Conservation (phyloP, 2,329 filamentous ascomycete species). For the Pestalotiopsis sp. region DNA sequence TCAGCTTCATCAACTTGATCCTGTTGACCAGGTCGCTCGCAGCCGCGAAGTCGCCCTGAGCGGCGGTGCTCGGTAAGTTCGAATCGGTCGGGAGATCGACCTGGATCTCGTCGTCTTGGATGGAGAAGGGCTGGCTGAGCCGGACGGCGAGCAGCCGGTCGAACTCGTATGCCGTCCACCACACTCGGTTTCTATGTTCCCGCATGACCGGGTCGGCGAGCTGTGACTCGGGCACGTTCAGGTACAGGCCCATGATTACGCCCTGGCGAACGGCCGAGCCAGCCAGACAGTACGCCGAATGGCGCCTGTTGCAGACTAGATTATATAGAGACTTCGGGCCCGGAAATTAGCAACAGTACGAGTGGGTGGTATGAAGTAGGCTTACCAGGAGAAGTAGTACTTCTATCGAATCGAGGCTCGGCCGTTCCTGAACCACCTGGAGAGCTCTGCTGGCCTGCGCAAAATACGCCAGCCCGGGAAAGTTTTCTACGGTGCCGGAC, state of each 20-base stretch:
- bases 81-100: conserved; percentile 43
- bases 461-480: conserved; percentile 48
- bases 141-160: conserved; percentile 53
- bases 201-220: conserved; percentile 37
- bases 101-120: conserved; percentile 51
- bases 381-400: conserved; percentile 45
- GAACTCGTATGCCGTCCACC: conserved; percentile 47
- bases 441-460: conserved; percentile 41
- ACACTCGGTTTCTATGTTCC: conserved; percentile 42
- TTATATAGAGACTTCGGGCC: conserved; percentile 45
- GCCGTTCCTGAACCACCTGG: conserved; percentile 42
- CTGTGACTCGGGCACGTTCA: conserved; percentile 41
- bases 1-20: conserved; percentile 39
- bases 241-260: conserved; percentile 47
- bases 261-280: conserved; percentile 46
- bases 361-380: background rate
- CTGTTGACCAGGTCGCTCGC: conserved; percentile 35
- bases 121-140: conserved; percentile 49
- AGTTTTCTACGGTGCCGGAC: conserved; percentile 32
- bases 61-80: conserved; percentile 23
- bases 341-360: background rate
- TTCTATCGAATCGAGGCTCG: conserved; percentile 46
- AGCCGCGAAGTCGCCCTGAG: conserved; percentile 33
- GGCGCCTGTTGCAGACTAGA: conserved; percentile 44
- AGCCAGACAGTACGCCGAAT: conserved; percentile 45